phyloP scores from a whole-genome alignment of 352 stramenopile species.

The Hyaloperonospora brassicae region DNA sequence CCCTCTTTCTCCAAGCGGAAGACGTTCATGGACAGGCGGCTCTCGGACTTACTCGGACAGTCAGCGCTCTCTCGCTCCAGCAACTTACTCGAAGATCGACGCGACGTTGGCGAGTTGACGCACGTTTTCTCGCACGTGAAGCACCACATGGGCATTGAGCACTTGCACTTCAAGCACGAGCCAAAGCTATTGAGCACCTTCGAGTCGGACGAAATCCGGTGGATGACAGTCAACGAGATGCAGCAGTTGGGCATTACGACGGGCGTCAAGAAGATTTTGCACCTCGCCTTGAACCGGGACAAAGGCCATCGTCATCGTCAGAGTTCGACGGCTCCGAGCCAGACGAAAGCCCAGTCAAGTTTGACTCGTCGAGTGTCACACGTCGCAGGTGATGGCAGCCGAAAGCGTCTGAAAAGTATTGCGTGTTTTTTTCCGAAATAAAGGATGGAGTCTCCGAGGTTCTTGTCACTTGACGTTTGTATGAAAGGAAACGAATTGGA shows the following conservation, averaged over 20 bases:
- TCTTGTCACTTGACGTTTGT: neutral
- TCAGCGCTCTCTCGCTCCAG: constrained; percentile 10
- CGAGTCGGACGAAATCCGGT: constrained; percentile 31
- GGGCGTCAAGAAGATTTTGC: constrained; percentile 82
- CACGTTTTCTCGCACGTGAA: constrained; percentile 89
- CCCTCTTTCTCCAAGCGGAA: constrained; percentile 56
- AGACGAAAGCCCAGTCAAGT: constrained; percentile 10
- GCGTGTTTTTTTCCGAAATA: constrained; percentile 63
- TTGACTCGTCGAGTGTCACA: constrained; percentile 23
- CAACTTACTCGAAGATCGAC: constrained; percentile 27
- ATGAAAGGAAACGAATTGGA: neutral
- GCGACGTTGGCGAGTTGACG: constrained; percentile 61
- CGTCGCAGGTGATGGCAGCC: constrained; percentile 24
- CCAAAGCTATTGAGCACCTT: constrained; percentile 15
- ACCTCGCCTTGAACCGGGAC: constrained; percentile 31
- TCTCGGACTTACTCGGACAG: constrained; percentile 34
- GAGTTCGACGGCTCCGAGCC: constrained; percentile 10
- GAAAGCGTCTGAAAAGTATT: constrained; percentile 53
- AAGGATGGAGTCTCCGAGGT: constrained; percentile 19
- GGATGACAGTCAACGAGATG: constrained; percentile 78
- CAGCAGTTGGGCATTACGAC: constrained; percentile 76
- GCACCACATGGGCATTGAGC: constrained; percentile 86
- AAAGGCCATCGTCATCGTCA: neutral
- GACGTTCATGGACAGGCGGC: constrained; percentile 35
- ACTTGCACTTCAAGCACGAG: constrained; percentile 48